Evolutionary conservation across 164 flowering plant genomes (phyloP).

Genomic region (Stephania cephalantha): DNA sequence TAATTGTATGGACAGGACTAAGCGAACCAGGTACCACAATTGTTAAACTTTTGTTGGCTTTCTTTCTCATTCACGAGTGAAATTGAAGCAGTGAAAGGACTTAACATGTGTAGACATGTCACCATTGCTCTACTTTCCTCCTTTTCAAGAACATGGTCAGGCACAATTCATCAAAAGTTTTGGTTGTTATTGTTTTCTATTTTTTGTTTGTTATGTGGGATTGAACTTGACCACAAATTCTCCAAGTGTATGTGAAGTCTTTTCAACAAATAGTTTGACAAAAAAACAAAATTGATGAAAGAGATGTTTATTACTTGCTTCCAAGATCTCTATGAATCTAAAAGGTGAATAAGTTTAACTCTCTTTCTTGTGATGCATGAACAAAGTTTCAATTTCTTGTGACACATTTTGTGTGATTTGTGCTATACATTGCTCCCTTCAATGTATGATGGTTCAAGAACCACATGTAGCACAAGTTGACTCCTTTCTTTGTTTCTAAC

Average conservation of each 20-base stretch:
- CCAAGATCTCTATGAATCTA: not conserved
- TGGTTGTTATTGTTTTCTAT: not conserved
- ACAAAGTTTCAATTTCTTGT: not conserved
- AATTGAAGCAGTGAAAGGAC: not conserved
- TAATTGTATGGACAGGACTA: too few relatives aligned
- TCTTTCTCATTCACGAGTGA: not conserved
- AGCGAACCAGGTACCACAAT: too few relatives aligned
- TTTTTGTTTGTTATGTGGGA: not conserved
- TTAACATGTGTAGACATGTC: not conserved
- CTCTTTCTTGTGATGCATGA: not conserved
- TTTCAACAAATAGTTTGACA: not conserved
- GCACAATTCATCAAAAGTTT: not conserved
- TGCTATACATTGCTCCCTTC: not conserved
- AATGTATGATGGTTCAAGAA: not conserved
- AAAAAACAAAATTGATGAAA: not conserved
- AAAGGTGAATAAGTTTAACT: not conserved
- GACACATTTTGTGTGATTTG: not conserved
- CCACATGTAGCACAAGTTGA: not conserved
- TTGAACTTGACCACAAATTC: not conserved
- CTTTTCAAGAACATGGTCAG: not conserved
- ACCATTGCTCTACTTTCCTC: constrained; percentile 1
- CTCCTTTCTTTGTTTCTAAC: not conserved
- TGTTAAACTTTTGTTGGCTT: not conserved
- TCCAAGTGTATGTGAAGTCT: not conserved
- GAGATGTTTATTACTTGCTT: not conserved